These are phyloP conservation scores for Ambrosia hybrid DNA, from an alignment of 140 eudicot species.

Conservation along the genomic window DNA sequence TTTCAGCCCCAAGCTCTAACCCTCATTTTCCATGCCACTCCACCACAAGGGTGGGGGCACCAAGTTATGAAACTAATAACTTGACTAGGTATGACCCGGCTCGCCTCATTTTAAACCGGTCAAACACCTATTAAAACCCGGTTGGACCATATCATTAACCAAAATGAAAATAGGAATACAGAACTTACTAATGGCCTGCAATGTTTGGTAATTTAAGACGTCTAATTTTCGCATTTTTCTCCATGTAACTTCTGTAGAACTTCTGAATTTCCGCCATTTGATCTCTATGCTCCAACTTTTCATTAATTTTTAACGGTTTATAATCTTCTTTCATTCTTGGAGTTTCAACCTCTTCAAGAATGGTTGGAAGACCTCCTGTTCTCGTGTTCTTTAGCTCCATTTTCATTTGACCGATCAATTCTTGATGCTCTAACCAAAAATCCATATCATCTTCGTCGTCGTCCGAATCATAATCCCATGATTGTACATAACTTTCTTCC, in stretches of 20 bases:
- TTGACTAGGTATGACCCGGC: no score
- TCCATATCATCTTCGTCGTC: slow-evolving; percentile 55
- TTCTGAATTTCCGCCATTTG: slow-evolving; percentile 71
- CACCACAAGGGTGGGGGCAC: no score
- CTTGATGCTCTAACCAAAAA: slow-evolving; percentile 56
- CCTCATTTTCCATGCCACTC: no score
- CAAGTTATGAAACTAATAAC: no score
- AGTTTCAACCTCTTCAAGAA: slow-evolving; percentile 80
- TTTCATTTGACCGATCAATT: slow-evolving; percentile 74
- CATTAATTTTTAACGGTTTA: slow-evolving; percentile 64
- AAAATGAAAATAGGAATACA: neutral
- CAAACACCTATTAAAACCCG: no score
- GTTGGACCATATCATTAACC: no score
- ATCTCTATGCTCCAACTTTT: slow-evolving; percentile 76
- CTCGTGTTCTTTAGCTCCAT: slow-evolving; percentile 64
- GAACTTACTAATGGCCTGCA: slow-evolving; percentile 92
- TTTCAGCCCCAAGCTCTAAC: no score
- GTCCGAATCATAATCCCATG: slow-evolving; percentile 40
- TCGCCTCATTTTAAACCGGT: no score
- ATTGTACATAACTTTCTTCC: slow-evolving; percentile 1
- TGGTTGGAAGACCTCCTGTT: slow-evolving; percentile 74
- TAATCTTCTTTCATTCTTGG: slow-evolving; percentile 68
- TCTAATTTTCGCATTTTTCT: slow-evolving; percentile 90
- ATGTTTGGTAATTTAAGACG: slow-evolving; percentile 76
- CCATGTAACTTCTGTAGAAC: slow-evolving; percentile 75